Evolutionary conservation across 768 basidiomycete genomes (phyloP).

Genomic region (Mycena leptocephala): DNA sequence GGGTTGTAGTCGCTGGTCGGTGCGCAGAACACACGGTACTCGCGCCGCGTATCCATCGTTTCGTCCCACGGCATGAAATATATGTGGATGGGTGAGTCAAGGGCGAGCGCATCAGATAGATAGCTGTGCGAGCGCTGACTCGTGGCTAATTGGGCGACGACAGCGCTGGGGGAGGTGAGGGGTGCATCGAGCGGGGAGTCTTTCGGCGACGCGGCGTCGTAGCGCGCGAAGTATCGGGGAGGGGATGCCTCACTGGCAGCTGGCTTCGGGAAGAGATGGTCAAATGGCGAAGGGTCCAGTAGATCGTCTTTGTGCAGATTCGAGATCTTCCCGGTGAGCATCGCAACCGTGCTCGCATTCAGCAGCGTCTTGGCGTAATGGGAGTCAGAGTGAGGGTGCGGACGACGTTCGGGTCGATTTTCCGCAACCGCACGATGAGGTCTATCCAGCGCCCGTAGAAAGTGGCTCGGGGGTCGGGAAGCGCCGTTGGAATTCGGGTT

Average conservation of each 20-base stretch:
- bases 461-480: constrained; percentile 4
- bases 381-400: constrained; percentile 14
- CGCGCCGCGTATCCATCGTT: constrained; percentile 6
- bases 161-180: not conserved
- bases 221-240: constrained; percentile 24
- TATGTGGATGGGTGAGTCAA: not conserved
- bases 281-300: constrained; percentile 19
- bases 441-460: constrained; percentile 22
- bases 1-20: constrained; percentile 22
- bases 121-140: constrained; percentile 5
- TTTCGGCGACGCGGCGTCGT: constrained; percentile 23
- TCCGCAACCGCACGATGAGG: constrained; percentile 25
- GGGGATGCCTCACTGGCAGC: not conserved
- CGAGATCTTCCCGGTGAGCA: constrained; percentile 23
- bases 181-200: constrained; percentile 18
- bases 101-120: not conserved
- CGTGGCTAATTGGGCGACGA: constrained; percentile 19
- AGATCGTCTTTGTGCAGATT: constrained; percentile 21
- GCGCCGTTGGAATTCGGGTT: constrained; percentile 11
- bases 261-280: constrained; percentile 18
- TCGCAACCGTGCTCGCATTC: constrained; percentile 21
- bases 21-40: constrained; percentile 26
- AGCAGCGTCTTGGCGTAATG: constrained; percentile 18
- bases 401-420: constrained; percentile 4
- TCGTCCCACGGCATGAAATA: not conserved